These are phyloP conservation scores for Ogataea neopini DNA, from an alignment of 805 yeast genomes.

Conservation along the genomic window DNA sequence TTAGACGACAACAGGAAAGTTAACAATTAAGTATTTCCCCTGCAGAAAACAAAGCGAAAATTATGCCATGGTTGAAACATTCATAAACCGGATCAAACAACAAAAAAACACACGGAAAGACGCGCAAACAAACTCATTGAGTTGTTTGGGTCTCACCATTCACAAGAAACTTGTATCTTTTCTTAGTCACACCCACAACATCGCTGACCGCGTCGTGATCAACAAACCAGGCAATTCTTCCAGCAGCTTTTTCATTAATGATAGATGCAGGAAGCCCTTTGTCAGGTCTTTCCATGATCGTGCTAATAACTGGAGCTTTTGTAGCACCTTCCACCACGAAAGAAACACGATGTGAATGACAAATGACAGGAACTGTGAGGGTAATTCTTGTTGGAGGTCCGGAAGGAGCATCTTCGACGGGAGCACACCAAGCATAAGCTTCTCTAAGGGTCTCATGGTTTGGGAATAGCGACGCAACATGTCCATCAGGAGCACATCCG, in stretches of 20 bases:
- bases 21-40: not conserved
- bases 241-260: conserved; percentile 95
- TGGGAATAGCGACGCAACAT: conserved; percentile 95
- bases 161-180: conserved; percentile 62
- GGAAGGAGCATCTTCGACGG: conserved; percentile 87
- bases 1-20: not conserved
- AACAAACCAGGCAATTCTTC: conserved; percentile 95
- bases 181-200: conserved; percentile 65
- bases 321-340: conserved; percentile 97
- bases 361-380: conserved; percentile 88
- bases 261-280: conserved; percentile 92
- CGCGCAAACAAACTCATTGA: not conserved
- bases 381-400: conserved; percentile 88
- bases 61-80: not conserved
- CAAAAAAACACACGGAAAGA: not conserved
- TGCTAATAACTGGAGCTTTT: conserved; percentile 88
- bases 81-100: not conserved
- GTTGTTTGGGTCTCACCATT: conserved; percentile 5
- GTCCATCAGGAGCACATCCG: conserved; percentile 99
- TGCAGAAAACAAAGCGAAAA: conserved; percentile 1
- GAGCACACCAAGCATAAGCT: conserved; percentile 91
- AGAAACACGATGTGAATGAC: conserved; percentile 89
- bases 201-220: conserved; percentile 90
- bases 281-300: conserved; percentile 95
- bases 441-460: conserved; percentile 87